phyloP scores from a whole-genome alignment of 306 rosid species.

The Delonix regia region DNA sequence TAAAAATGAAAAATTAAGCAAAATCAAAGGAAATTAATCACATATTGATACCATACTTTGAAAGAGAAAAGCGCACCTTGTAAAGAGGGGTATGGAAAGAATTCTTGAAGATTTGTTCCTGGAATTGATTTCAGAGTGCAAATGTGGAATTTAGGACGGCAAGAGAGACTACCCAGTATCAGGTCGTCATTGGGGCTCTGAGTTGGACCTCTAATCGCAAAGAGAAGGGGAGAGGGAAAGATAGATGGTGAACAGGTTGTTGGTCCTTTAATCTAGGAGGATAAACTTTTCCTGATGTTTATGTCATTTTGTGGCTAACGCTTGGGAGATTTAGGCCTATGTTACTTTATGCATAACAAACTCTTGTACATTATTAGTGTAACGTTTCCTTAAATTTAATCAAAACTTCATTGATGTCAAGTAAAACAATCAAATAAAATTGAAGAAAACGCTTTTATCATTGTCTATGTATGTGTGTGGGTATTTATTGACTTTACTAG shows the following conservation, averaged over 20 bases:
- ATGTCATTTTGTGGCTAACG: no score
- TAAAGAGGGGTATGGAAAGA: constrained; percentile 95
- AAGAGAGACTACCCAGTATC: constrained; percentile 92
- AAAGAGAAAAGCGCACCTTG: constrained; percentile 49
- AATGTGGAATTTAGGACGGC: constrained; percentile 77
- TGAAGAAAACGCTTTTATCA: no score
- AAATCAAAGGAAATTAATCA: neutral
- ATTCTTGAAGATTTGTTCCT: constrained; percentile 86
- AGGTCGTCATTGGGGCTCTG: constrained; percentile 66
- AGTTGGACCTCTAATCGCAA: constrained; percentile 9
- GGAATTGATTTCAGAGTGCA: constrained; percentile 74
- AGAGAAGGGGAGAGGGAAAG: neutral
- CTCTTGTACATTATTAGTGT: no score
- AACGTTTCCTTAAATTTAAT: no score
- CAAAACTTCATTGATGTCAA: no score
- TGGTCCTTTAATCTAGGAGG: neutral
- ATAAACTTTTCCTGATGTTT: no score
- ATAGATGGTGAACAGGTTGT: neutral
- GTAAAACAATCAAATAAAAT: no score
- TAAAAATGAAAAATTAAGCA: constrained; percentile 29
- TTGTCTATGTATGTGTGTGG: no score
- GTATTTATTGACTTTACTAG: no score
- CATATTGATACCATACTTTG: constrained; percentile 34
- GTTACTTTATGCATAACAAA: no score
- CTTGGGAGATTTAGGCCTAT: no score